Base-by-base conservation (phyloP, 352 stramenopile species). In the Globisporangium paddicum region DNA sequence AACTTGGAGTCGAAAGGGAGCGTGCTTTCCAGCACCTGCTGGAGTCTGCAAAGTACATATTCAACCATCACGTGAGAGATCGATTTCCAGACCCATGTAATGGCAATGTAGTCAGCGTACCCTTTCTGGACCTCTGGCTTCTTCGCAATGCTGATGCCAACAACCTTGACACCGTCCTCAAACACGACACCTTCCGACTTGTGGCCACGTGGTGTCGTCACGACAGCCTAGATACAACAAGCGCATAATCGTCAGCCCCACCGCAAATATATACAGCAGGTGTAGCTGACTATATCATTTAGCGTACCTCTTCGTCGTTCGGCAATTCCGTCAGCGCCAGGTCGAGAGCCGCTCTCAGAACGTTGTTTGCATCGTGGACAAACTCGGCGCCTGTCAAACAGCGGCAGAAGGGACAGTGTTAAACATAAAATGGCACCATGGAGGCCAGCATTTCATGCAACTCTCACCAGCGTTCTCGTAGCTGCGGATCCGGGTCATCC, bases 91-190 rank as follows among this genome's bases (percentile, higher is more conserved):
- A 18, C 41, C 18, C n/a, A 37, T 60, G 4, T 47, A 37, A 5
- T 0, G 9, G 23, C 28, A 25, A 34, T 25, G 44, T 25, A 8
- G 41, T 21, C 19, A 46, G 53, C 65, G n/a, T 42, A 84, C 71
- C 70, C 68, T 54, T 74, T 73, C 40, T 90, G 72, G 10, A 81
- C 70, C 21, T 86, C 75, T 3, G 67, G 56, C 11, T 79, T 76
- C 9, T 69, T 64, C 5, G 71, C 67, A 28, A 94, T 68, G 41
- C 71, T 84, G 46, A 94, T 75, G 16, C 82, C 85, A 51, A 69
- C 89, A 50, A 94, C 73, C 62, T 89, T 90, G 34, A 92, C 78
- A 26, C 82, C 74, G 25, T 93, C 78, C 62, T 93, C 81, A 42
- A 93, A 89, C 38, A 86, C 60, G 30, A 91, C 66, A 3, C 82